Percentiles rank a stretch among this genome's conserved stretches.
phyloP scores from a whole-genome alignment of 495 filamentous ascomycete genomes.

The Trichoderma gamsii region DNA sequence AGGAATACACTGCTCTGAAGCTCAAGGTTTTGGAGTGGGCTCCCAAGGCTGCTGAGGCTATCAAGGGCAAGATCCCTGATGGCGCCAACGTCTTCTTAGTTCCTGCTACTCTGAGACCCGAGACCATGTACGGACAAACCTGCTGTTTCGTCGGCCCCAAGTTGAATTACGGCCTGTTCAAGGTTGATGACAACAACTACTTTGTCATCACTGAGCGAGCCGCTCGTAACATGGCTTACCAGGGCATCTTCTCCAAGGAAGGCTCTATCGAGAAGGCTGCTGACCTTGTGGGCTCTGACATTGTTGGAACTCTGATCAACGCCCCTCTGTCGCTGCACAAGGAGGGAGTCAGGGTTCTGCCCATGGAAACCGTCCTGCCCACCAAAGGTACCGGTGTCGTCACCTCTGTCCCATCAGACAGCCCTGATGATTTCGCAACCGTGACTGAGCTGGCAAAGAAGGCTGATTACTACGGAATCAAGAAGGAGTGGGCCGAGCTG shows the following conservation, averaged over 20 bases:
- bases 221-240: slow-evolving; percentile 94
- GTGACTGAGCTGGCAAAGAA: slow-evolving; percentile 86
- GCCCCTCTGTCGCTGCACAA: slow-evolving; percentile 87
- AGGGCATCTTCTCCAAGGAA: slow-evolving; percentile 71
- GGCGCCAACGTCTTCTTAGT: slow-evolving; percentile 81
- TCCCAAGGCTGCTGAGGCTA: slow-evolving; percentile 55
- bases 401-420: slow-evolving; percentile 90
- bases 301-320: slow-evolving; percentile 78
- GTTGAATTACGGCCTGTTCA: slow-evolving; percentile 86
- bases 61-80: slow-evolving; percentile 74
- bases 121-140: slow-evolving; percentile 98
- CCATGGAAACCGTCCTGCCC: slow-evolving; percentile 88
- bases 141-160: slow-evolving; percentile 93
- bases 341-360: slow-evolving; percentile 71
- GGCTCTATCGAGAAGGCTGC: slow-evolving; percentile 69
- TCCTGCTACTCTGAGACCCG: slow-evolving; percentile 84
- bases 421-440: slow-evolving; percentile 91
- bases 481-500: slow-evolving; percentile 92
- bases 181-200: slow-evolving; percentile 76
- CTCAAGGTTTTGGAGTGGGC: slow-evolving; percentile 85
- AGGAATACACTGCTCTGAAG: slow-evolving; percentile 91
- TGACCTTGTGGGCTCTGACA: slow-evolving; percentile 66
- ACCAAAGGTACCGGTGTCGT: slow-evolving; percentile 96
- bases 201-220: slow-evolving; percentile 79
- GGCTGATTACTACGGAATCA: slow-evolving; percentile 92